These are phyloP conservation scores for Allantophomopsis cytisporea DNA, from an alignment of 2,329 filamentous ascomycete genomes.

Conservation along the genomic window DNA sequence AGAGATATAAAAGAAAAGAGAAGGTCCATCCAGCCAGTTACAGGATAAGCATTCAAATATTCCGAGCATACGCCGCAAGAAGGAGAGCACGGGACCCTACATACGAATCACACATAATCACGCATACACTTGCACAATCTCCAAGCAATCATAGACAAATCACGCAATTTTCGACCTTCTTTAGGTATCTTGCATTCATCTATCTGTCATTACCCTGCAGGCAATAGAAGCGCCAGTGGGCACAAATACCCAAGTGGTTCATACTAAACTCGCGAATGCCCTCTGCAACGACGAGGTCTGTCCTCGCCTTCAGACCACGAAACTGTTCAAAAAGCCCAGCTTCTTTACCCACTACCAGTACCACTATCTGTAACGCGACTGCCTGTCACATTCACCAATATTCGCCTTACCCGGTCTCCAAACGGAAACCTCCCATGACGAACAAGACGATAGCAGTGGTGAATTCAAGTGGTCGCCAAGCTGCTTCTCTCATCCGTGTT, in stretches of 20 bases:
- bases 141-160: too few relatives aligned
- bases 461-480: constrained; percentile 91
- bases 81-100: too few relatives aligned
- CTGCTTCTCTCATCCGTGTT: constrained; percentile 87
- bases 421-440: constrained; percentile 3
- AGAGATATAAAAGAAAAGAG: too few relatives aligned
- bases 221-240: too few relatives aligned
- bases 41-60: too few relatives aligned
- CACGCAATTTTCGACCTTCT: too few relatives aligned
- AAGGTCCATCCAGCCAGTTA: too few relatives aligned
- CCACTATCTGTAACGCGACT: background rate
- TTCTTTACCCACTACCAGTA: background rate
- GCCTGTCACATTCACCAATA: background rate
- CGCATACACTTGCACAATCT: too few relatives aligned
- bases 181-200: too few relatives aligned
- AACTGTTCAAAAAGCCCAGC: background rate
- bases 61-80: too few relatives aligned
- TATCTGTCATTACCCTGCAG: too few relatives aligned
- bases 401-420: background rate
- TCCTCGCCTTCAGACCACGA: background rate
- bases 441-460: constrained; percentile 69
- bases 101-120: too few relatives aligned
- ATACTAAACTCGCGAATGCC: background rate
- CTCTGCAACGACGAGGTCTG: background rate
- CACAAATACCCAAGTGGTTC: background rate